Evolutionary conservation across 306 rosid genomes (phyloP).

Genomic region (Oxytropis ochrocephala): DNA sequence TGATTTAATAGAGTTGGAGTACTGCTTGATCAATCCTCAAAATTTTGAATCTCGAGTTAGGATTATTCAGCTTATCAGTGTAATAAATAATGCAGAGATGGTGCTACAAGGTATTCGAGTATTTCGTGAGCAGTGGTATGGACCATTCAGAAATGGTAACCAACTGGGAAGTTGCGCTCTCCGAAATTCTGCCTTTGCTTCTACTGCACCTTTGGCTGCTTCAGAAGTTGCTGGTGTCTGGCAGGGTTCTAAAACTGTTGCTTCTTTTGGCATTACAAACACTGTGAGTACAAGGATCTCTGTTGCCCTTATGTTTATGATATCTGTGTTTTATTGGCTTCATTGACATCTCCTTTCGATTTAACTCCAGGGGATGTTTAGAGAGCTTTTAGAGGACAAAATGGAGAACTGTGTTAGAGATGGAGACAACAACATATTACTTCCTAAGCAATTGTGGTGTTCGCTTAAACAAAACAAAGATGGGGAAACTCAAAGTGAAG

Average conservation of each 20-base stretch:
- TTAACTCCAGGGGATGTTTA: slow-evolving; percentile 39
- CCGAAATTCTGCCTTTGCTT: slow-evolving; percentile 80
- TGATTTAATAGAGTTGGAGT: slow-evolving; percentile 62
- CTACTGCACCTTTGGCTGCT: slow-evolving; percentile 56
- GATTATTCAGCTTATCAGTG: slow-evolving; percentile 52
- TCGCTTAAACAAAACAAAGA: slow-evolving; percentile 46
- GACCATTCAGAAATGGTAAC: slow-evolving; percentile 95
- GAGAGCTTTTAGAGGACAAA: slow-evolving; percentile 36
- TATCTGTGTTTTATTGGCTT: not conserved
- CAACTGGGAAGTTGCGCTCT: slow-evolving; percentile 95
- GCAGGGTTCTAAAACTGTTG: slow-evolving; percentile 54
- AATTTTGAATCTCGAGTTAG: slow-evolving; percentile 84
- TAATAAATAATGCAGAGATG: slow-evolving; percentile 31
- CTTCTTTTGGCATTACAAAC: slow-evolving; percentile 33
- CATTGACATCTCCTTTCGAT: not conserved
- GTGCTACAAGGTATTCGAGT: slow-evolving; percentile 46
- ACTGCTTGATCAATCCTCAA: slow-evolving; percentile 79
- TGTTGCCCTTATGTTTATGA: not conserved
- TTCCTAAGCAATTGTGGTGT: slow-evolving; percentile 94
- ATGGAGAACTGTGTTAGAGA: slow-evolving; percentile 42
- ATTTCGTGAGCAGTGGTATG: slow-evolving; percentile 92
- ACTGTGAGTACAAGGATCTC: slow-evolving; percentile 43
- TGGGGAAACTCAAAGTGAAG: slow-evolving; percentile 59
- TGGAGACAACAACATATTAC: slow-evolving; percentile 49
- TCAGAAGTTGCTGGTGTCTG: slow-evolving; percentile 71